Conservation (phyloP, 192 early-diverging fungal genomes). For the Rhizoclosmatium sp. region DNA sequence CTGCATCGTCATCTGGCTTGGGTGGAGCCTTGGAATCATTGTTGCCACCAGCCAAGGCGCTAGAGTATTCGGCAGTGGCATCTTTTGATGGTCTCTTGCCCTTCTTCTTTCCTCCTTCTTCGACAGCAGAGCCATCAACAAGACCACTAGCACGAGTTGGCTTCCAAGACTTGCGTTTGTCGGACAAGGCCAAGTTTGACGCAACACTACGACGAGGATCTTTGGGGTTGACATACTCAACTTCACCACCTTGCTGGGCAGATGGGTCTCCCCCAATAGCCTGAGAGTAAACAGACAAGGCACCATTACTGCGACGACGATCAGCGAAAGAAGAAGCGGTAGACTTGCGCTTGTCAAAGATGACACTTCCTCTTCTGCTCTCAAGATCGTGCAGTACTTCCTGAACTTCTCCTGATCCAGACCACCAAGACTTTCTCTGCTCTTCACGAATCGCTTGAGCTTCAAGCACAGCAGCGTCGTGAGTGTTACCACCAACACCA, state of each 20-base stretch:
- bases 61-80: not conserved
- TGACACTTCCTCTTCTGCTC: constrained; percentile 4
- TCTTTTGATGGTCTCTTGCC: not conserved
- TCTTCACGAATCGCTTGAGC: constrained; percentile 37
- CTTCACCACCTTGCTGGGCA: not conserved
- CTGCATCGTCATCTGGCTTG: not conserved
- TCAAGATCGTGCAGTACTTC: constrained; percentile 14
- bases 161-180: constrained; percentile 19
- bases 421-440: constrained; percentile 35
- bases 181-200: not conserved
- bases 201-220: not conserved
- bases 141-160: constrained; percentile 15
- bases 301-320: constrained; percentile 20
- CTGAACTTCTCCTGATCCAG: constrained; percentile 15
- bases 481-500: constrained; percentile 27
- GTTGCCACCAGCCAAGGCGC: constrained; percentile 2
- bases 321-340: constrained; percentile 20
- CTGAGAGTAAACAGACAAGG: constrained; percentile 4
- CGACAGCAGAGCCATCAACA: constrained; percentile 13
- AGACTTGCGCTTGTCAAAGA: constrained; percentile 26
- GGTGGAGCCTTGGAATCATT: not conserved
- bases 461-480: constrained; percentile 38
- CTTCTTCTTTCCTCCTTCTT: not conserved
- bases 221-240: constrained; percentile 24
- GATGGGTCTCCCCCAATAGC: not conserved